Base-by-base conservation (phyloP, 257 asterid genomes). In the Sherardia arvensis region DNA sequence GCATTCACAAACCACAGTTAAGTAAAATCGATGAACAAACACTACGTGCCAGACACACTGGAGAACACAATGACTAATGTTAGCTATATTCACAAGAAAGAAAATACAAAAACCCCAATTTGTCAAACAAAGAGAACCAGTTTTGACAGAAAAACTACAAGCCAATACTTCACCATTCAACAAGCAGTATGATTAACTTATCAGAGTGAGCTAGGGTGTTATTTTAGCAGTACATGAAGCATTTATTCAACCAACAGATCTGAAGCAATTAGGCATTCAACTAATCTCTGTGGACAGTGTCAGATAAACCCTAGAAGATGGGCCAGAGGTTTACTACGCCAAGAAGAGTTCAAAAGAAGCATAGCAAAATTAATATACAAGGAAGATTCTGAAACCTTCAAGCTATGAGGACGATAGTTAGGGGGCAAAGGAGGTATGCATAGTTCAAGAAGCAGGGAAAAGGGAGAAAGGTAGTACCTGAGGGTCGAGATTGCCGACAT, bases 401-500 rank as follows among this genome's bases (percentile, higher is more conserved):
- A 57, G 62, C 62, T 6, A 58, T 20, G 23, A 27, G 3, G 22
- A 17, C 7, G 66, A 61, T 28, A 11, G 9, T 14, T 14, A 8
- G 26, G 8, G 57, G 18, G 59, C n/a, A n/a, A 38, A 25, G 8
- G 23, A 57, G 55, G 49, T 14, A 43, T 15, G 17, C 61, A 7
- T 27, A 55, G 33, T 4, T 4, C 51, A 15, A 7, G 53, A 17
- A 67, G 10, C 2, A 45, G 62, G 21, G 7, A 59, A 47, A 21
- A 0, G 12, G 0, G 32, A 67, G 53, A 18, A 28, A 43, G 51
- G 4, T 4, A 33, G 32, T 77, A 83, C 96, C 61, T 83, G 87
- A 68, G 88, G 78, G 62, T 91, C 96, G 66, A 91, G 95, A 66
- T 86, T 91, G 71, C 98, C 96, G 65, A 86, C 96, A 75, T 88